These are phyloP conservation scores for Aspergillus sclerotioniger DNA, from an alignment of 495 filamentous ascomycete species.

Conservation along the genomic window DNA sequence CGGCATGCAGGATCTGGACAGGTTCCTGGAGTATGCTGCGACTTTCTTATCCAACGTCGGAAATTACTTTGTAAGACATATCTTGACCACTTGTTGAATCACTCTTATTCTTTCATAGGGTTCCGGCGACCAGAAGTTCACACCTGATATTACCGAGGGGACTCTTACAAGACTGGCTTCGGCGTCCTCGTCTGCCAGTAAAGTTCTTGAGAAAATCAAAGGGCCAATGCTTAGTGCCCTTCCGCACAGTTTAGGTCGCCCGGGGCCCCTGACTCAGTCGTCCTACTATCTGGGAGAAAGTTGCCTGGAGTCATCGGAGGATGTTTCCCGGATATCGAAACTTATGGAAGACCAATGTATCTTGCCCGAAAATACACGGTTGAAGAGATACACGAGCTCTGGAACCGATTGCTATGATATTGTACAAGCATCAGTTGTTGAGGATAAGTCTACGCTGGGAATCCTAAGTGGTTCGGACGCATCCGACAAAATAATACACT, in stretches of 20 bases:
- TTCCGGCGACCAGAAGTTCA: slow-evolving; percentile 32
- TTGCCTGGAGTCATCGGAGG: slow-evolving; percentile 17
- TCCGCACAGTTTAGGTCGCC: slow-evolving; percentile 25
- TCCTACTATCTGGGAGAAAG: slow-evolving; percentile 28
- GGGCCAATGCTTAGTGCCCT: slow-evolving; percentile 14
- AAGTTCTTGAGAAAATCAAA: slow-evolving; percentile 3
- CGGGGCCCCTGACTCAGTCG: slow-evolving; percentile 19
- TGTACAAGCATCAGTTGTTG: slow-evolving; percentile 29
- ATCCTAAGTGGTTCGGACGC: not conserved
- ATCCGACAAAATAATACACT: slow-evolving; percentile 5
- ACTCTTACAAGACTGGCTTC: slow-evolving; percentile 15
- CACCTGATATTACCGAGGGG: slow-evolving; percentile 19
- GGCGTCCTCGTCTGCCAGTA: slow-evolving; percentile 4
- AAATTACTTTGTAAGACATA: slow-evolving; percentile 17
- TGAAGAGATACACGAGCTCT: slow-evolving; percentile 22
- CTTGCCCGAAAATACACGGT: slow-evolving; percentile 31
- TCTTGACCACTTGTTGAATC: too few species aligned
- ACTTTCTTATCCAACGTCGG: slow-evolving; percentile 19
- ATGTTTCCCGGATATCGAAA: slow-evolving; percentile 19
- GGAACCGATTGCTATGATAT: slow-evolving; percentile 18
- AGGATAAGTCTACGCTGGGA: not conserved
- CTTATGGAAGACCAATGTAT: slow-evolving; percentile 21
- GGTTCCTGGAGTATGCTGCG: slow-evolving; percentile 21
- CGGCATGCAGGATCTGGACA: slow-evolving; percentile 8
- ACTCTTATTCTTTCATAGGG: too few species aligned